phyloP scores from a whole-genome alignment of 129 eudicot species.

The Escallonia rubra region DNA sequence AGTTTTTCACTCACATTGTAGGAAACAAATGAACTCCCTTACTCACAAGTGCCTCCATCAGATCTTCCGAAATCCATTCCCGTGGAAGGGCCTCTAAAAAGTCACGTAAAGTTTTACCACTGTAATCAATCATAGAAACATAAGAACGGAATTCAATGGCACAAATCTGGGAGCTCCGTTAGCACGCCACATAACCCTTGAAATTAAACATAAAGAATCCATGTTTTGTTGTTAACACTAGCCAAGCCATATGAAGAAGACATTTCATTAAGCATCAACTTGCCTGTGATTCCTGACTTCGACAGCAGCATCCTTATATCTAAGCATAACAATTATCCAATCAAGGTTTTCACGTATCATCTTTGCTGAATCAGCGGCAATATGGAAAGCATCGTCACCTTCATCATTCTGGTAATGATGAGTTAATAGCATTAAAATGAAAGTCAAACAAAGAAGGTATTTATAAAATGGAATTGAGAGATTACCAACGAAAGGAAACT shows the following conservation, averaged over 20 bases:
- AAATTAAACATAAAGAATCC: not conserved
- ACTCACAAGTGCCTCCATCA: conserved; percentile 79
- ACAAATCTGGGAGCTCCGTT: not conserved
- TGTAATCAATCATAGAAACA: conserved; percentile 32
- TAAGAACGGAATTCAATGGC: conserved; percentile 3
- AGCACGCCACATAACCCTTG: not conserved
- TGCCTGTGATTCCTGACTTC: conserved; percentile 92
- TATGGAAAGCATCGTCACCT: conserved; percentile 96
- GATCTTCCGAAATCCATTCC: conserved; percentile 98
- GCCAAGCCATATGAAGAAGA: conserved; percentile 5
- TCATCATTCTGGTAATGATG: conserved; percentile 79
- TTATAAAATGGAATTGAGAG: no score
- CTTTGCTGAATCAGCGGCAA: conserved; percentile 95
- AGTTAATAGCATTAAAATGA: not conserved
- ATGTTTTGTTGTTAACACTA: not conserved
- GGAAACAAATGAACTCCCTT: conserved; percentile 88
- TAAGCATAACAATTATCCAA: conserved; percentile 86
- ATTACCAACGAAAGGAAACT: no score
- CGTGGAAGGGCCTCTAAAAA: conserved; percentile 96
- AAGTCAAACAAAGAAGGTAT: no score
- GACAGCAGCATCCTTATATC: conserved; percentile 85
- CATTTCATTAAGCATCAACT: conserved; percentile 9
- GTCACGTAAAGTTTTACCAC: conserved; percentile 93
- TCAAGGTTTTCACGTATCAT: conserved; percentile 95
- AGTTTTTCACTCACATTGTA: conserved; percentile 54